Evolutionary conservation across 1,284 basidiomycete genomes (phyloP).

Genomic region (Hymenochaete sp.): DNA sequence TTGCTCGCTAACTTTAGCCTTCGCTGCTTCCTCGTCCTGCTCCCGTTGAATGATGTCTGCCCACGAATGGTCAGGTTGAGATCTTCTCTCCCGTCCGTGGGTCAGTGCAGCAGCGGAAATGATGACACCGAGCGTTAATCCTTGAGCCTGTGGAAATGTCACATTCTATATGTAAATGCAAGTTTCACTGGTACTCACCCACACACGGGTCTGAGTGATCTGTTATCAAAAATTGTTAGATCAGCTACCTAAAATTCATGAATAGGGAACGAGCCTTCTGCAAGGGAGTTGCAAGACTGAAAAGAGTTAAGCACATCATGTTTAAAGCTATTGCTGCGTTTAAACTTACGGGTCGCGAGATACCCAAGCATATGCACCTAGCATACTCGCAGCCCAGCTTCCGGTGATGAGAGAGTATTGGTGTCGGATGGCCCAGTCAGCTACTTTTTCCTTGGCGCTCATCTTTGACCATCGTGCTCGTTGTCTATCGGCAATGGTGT

Average conservation of each 20-base stretch:
- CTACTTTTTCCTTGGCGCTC: slow-evolving; percentile 28
- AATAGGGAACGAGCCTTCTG: slow-evolving; percentile 11
- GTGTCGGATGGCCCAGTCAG: slow-evolving; percentile 37
- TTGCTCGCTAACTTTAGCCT: not conserved
- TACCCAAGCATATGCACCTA: slow-evolving; percentile 27
- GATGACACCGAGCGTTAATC: slow-evolving; percentile 16
- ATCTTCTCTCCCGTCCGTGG: slow-evolving; percentile 4
- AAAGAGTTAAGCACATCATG: not conserved
- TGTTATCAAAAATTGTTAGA: not conserved
- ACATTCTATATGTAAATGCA: not conserved
- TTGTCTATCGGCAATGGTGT: slow-evolving; percentile 24
- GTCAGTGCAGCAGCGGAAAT: slow-evolving; percentile 16
- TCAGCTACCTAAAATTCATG: not conserved
- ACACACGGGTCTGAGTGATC: slow-evolving; percentile 19
- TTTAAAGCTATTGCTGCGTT: not conserved
- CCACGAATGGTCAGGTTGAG: slow-evolving; percentile 16
- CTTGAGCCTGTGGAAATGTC: slow-evolving; percentile 13
- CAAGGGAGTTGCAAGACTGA: slow-evolving; percentile 12
- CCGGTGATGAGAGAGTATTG: slow-evolving; percentile 41
- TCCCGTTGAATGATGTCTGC: slow-evolving; percentile 16
- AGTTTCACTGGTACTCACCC: slow-evolving; percentile 11
- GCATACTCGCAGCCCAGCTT: slow-evolving; percentile 38
- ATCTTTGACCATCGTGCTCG: slow-evolving; percentile 31
- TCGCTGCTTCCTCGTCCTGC: slow-evolving; percentile 8
- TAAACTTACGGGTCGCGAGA: slow-evolving; percentile 26